These are phyloP conservation scores for Sapria himalayana DNA, from an alignment of 345 rosid species.

Conservation along the genomic window DNA sequence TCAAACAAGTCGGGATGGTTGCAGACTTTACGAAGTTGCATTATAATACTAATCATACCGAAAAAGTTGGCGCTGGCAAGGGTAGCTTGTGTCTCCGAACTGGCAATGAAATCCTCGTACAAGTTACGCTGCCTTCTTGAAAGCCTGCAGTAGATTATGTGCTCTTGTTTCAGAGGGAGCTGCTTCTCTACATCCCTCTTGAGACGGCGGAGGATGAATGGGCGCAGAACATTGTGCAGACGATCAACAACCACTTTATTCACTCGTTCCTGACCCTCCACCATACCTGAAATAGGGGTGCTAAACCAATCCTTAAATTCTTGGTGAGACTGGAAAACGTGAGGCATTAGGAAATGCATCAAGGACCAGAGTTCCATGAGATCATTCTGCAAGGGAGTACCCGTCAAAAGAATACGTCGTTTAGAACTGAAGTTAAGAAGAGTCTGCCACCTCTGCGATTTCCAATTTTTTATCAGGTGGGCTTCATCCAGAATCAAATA, in stretches of 20 bases:
- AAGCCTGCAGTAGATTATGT: conserved; percentile 80
- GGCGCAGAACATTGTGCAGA: conserved; percentile 96
- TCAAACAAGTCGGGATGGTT: conserved; percentile 98
- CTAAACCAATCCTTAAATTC: conserved; percentile 99
- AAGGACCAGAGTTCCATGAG: conserved; percentile 99
- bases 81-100: conserved; percentile 96
- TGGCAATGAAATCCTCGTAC: conserved; percentile 97
- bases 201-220: conserved; percentile 83
- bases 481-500: conserved; percentile 98
- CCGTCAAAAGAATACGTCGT: conserved; percentile 84
- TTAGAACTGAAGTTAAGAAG: conserved; percentile 93
- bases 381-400: conserved; percentile 98
- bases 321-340: conserved; percentile 96
- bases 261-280: conserved; percentile 93
- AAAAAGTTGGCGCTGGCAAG: conserved; percentile 84
- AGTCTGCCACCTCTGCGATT: conserved; percentile 99
- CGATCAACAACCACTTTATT: conserved; percentile 97
- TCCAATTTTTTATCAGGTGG: conserved; percentile 98
- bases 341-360: conserved; percentile 99
- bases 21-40: conserved; percentile 99
- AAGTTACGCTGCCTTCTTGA: conserved; percentile 94
- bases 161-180: conserved; percentile 82
- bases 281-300: conserved; percentile 99
- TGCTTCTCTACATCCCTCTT: conserved; percentile 99
- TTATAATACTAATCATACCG: conserved; percentile 97